phyloP scores from a whole-genome alignment of 2,329 filamentous ascomycete genomes.

The Mycocentrospora acerina region DNA sequence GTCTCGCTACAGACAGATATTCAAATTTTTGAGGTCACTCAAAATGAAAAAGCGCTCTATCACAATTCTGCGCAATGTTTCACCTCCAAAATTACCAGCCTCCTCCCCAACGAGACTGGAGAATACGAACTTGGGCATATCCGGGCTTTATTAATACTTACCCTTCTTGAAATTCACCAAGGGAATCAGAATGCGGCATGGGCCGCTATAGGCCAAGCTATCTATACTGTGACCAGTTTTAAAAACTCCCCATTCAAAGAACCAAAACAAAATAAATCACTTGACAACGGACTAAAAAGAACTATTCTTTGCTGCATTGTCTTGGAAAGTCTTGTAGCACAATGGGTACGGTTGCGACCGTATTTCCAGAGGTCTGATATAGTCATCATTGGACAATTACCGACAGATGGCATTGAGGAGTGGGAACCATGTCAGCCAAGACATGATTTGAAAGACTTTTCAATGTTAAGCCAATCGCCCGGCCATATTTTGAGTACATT shows the following conservation, averaged over 20 bases:
- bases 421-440: slow-evolving; percentile 1
- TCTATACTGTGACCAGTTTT: too few species aligned
- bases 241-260: too few species aligned
- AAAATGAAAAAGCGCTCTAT: too few species aligned
- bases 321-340: slow-evolving; percentile 1
- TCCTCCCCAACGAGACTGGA: background rate
- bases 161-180: background rate
- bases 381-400: background rate
- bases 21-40: too few species aligned
- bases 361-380: slow-evolving; percentile 1
- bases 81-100: too few species aligned
- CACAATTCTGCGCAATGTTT: too few species aligned
- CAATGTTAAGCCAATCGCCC: too few species aligned
- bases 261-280: background rate
- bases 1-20: too few species aligned
- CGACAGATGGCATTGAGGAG: slow-evolving; percentile 1
- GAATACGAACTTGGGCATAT: background rate
- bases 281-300: background rate
- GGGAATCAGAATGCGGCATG: background rate
- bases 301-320: slow-evolving; percentile 1
- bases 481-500: slow-evolving; percentile 1
- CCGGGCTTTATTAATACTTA: slow-evolving; percentile 1
- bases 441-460: too few species aligned
- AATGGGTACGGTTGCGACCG: background rate
- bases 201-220: too few species aligned